These are phyloP conservation scores for Pseudogymnoascus sp. DNA, from an alignment of 2,329 filamentous ascomycete genomes.

Conservation along the genomic window DNA sequence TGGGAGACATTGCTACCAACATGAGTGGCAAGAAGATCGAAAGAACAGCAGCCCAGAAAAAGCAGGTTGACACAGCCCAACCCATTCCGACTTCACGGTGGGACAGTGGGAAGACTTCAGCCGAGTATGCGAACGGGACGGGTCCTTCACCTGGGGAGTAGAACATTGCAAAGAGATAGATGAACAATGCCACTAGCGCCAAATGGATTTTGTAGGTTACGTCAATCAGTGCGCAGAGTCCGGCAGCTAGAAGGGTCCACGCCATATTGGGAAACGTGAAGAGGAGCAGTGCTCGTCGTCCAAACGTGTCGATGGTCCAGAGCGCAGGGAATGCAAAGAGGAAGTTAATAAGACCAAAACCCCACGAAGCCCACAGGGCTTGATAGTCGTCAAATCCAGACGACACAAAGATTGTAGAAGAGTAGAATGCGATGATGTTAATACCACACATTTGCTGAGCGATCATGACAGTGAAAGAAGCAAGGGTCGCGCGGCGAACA, in stretches of 20 bases:
- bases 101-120: slow-evolving; percentile 57
- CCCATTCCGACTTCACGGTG: slow-evolving; percentile 64
- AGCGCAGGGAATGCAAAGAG: slow-evolving; percentile 54
- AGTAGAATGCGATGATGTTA: slow-evolving; percentile 51
- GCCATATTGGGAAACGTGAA: slow-evolving; percentile 58
- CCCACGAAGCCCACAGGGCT: slow-evolving; percentile 51
- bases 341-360: slow-evolving; percentile 56
- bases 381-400: slow-evolving; percentile 41
- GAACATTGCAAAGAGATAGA: slow-evolving; percentile 41
- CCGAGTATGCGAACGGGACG: slow-evolving; percentile 54
- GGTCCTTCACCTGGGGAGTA: slow-evolving; percentile 54
- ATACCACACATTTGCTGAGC: slow-evolving; percentile 35
- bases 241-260: slow-evolving; percentile 39
- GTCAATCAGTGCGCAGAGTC: slow-evolving; percentile 39
- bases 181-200: slow-evolving; percentile 33
- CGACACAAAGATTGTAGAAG: slow-evolving; percentile 49
- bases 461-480: slow-evolving; percentile 69
- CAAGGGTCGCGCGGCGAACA: slow-evolving; percentile 61
- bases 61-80: slow-evolving; percentile 54
- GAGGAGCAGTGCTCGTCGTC: slow-evolving; percentile 53
- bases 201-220: slow-evolving; percentile 25
- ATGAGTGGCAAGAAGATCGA: slow-evolving; percentile 41
- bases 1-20: slow-evolving; percentile 27
- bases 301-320: slow-evolving; percentile 60
- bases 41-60: slow-evolving; percentile 53